These are phyloP conservation scores for Onygenales sp. DNA, from an alignment of 2,329 filamentous ascomycete genomes.

Conservation along the genomic window DNA sequence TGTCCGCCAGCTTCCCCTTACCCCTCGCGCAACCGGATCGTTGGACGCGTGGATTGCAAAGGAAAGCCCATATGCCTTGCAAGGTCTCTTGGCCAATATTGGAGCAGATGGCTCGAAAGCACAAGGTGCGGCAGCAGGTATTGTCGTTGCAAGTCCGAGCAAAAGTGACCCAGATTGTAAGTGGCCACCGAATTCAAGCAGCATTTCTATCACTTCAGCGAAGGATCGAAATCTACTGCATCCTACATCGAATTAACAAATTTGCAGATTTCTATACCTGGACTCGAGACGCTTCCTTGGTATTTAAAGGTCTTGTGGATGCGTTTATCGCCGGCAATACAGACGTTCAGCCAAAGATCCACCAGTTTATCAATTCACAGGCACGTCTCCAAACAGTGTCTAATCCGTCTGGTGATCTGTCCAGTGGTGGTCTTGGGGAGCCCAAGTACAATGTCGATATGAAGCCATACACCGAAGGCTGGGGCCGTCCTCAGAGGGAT, in stretches of 20 bases:
- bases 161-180: conserved; percentile 45
- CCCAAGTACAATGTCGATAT: conserved; percentile 61
- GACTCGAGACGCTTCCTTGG: conserved; percentile 66
- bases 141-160: conserved; percentile 50
- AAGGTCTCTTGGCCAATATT: conserved; percentile 48
- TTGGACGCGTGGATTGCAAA: conserved; percentile 21
- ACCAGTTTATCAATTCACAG: conserved; percentile 59
- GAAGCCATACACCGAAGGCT: conserved; percentile 53
- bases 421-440: conserved; percentile 53
- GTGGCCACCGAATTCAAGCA: conserved; percentile 7
- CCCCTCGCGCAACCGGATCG: conserved; percentile 1
- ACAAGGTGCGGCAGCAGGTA: conserved; percentile 40
- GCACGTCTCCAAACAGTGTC: conserved; percentile 55
- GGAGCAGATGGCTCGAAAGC: conserved; percentile 43
- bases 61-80: conserved; percentile 42
- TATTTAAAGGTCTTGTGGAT: conserved; percentile 61
- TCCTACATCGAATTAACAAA: neutral
- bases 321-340: conserved; percentile 54
- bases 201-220: neutral
- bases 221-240: neutral
- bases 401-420: conserved; percentile 55
- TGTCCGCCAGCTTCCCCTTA: neutral
- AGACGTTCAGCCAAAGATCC: conserved; percentile 50
- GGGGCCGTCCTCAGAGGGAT: conserved; percentile 64
- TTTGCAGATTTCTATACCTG: conserved; percentile 63